Conservation (phyloP, 305 asterid genomes). For the Solanum aculeatissimum region DNA sequence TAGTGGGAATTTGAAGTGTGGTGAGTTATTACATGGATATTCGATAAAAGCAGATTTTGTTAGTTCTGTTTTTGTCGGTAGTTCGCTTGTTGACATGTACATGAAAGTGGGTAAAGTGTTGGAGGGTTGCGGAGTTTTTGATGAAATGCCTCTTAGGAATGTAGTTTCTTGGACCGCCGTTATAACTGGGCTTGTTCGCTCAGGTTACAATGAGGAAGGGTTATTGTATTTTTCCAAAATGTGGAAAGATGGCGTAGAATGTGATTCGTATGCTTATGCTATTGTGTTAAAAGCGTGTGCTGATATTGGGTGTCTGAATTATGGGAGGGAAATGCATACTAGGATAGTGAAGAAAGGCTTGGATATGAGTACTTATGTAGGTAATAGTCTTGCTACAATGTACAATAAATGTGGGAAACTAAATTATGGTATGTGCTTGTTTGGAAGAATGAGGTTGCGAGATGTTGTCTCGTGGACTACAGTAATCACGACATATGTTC, state of each 20-base stretch:
- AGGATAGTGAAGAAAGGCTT: conserved; percentile 52
- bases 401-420: conserved; percentile 65
- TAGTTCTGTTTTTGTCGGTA: conserved; percentile 71
- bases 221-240: conserved; percentile 44
- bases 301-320: conserved; percentile 37
- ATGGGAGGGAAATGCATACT: conserved; percentile 69
- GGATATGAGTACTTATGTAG: conserved; percentile 51
- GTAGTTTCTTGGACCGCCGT: conserved; percentile 89
- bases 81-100: conserved; percentile 75
- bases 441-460: conserved; percentile 39
- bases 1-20: conserved; percentile 24
- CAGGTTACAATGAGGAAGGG: conserved; percentile 43
- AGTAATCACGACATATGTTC: conserved; percentile 48
- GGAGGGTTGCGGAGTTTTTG: conserved; percentile 51
- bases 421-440: conserved; percentile 40
- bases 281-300: conserved; percentile 85
- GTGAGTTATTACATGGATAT: conserved; percentile 51
- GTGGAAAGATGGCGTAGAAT: conserved; percentile 53
- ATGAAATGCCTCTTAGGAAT: conserved; percentile 72
- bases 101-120: conserved; percentile 49
- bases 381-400: conserved; percentile 66
- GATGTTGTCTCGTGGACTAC: conserved; percentile 92
- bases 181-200: conserved; percentile 71
- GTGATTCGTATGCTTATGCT: conserved; percentile 63
- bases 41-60: conserved; percentile 39